phyloP scores from a whole-genome alignment of 23 red algal genomes.

The Gracilaria caudata region DNA sequence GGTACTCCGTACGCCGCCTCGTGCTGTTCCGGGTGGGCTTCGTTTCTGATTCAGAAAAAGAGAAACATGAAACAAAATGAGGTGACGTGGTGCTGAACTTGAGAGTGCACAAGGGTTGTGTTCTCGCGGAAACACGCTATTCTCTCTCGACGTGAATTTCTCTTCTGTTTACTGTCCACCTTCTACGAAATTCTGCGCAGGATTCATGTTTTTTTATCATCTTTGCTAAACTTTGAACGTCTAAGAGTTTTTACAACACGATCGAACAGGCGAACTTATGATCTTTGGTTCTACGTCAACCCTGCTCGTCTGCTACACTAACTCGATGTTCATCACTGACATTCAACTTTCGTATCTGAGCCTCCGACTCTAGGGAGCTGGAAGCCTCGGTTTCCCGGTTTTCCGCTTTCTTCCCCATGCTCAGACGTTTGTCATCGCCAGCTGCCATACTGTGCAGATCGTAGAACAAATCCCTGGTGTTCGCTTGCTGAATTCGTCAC shows the following conservation, averaged over 20 bases:
- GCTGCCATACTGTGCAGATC: background rate
- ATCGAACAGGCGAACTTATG: background rate
- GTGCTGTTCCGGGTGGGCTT: too few species aligned
- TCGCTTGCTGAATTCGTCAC: background rate
- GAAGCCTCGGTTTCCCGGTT: background rate
- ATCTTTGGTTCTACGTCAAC: background rate
- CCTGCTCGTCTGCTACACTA: too few species aligned
- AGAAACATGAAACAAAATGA: too few species aligned
- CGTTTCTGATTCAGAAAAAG: too few species aligned
- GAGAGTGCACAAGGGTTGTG: too few species aligned
- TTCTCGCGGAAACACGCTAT: too few species aligned
- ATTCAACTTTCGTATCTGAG: too few species aligned
- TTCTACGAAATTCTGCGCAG: background rate
- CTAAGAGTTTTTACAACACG: background rate
- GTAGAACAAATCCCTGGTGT: background rate
- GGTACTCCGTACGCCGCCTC: too few species aligned
- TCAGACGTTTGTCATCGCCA: background rate
- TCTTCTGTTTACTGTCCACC: background rate
- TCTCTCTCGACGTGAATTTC: background rate
- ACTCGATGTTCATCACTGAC: too few species aligned
- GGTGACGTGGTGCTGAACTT: too few species aligned
- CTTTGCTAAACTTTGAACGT: conserved; percentile 6
- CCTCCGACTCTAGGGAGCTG: background rate
- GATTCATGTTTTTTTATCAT: conserved; percentile 24
- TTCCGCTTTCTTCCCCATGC: background rate